Base-by-base conservation (phyloP, 352 stramenopile genomes). In the Peronospora destructor region DNA sequence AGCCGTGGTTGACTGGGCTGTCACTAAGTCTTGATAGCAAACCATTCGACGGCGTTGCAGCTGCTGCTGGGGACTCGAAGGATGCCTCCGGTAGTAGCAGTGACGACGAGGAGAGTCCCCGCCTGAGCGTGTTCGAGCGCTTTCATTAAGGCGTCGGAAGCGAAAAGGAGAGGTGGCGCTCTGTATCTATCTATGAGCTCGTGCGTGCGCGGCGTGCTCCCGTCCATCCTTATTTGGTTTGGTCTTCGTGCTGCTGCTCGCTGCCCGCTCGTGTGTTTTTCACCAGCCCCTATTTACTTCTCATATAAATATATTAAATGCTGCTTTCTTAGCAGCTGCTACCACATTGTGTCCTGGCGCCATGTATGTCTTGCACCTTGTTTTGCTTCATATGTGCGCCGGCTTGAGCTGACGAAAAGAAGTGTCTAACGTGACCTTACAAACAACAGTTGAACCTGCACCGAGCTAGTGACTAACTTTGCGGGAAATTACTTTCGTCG, bases 111-210 rank as follows among this genome's bases (percentile, higher is more conserved):
- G 72, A 84, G 64, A 90, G 78, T 56, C 78, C 75, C 34, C 78
- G 78, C 42, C 56, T 90, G 64, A 87, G 78, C 62, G 69, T 90
- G 43, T 90, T 90, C 50, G 78, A 86, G 70, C 76, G 76, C 64
- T 90, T 90, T 65, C 78, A 90, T 61, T 90, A 78, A 64, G 61
- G 49, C 49, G 56, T 66, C 39, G 55, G 37, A 62, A 66, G 57
- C 56, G 57, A 66, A 64, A 70, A 70, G 61, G 61, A 70, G 61
- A 70, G 61, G 61, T 64, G 61, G 61, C 61, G 61, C 61, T 70
- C 61, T 70, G 61, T 70, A 70, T 70, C 61, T 70, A 70, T 66
- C 61, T 66, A 70, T 70, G 61, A 70, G 61, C 56, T 44, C 61
- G 57, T 61, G 56, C 35, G 51, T 66, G 40, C 35, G 56, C 41